phyloP scores from a whole-genome alignment of 495 filamentous ascomycete genomes.

The Hypoxylon lenormandii region DNA sequence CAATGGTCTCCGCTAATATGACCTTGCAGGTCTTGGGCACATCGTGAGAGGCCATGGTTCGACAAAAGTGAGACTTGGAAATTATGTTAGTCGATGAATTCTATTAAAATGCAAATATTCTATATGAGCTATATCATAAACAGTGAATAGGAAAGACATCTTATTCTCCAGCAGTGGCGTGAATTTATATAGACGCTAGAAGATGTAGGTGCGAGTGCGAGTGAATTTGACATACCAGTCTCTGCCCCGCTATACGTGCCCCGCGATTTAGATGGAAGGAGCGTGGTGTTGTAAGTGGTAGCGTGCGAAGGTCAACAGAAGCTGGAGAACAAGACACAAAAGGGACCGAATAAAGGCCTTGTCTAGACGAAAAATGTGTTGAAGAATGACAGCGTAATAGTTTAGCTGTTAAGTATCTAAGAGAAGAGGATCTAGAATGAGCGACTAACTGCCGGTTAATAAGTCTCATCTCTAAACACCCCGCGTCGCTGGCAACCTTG shows the following conservation, averaged over 20 bases:
- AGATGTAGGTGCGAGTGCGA: conserved; percentile 20
- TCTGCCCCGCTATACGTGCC: conserved; percentile 39
- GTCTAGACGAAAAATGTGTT: neutral
- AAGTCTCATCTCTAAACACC: conserved; percentile 20
- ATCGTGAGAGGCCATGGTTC: conserved; percentile 57
- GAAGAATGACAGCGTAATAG: neutral
- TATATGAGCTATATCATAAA: neutral
- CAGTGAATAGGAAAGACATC: neutral
- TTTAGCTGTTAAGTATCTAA: conserved; percentile 5
- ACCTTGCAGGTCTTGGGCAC: conserved; percentile 84
- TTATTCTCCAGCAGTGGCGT: neutral
- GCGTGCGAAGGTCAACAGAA: conserved; percentile 27
- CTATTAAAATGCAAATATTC: neutral
- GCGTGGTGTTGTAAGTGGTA: conserved; percentile 3
- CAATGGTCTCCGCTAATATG: conserved; percentile 83
- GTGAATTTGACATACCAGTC: conserved; percentile 42
- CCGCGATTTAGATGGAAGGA: conserved; percentile 35
- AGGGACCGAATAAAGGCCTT: neutral
- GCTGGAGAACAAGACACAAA: conserved; percentile 1
- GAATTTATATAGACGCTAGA: conserved; percentile 8
- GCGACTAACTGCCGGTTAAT: conserved; percentile 17
- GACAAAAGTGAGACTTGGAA: conserved; percentile 9
- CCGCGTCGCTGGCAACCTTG: conserved; percentile 12
- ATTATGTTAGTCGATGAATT: conserved; percentile 6
- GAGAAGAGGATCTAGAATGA: conserved; percentile 29